Evolutionary conservation across 2,329 filamentous ascomycete species (phyloP).

Genomic region (Beauveria sp.): DNA sequence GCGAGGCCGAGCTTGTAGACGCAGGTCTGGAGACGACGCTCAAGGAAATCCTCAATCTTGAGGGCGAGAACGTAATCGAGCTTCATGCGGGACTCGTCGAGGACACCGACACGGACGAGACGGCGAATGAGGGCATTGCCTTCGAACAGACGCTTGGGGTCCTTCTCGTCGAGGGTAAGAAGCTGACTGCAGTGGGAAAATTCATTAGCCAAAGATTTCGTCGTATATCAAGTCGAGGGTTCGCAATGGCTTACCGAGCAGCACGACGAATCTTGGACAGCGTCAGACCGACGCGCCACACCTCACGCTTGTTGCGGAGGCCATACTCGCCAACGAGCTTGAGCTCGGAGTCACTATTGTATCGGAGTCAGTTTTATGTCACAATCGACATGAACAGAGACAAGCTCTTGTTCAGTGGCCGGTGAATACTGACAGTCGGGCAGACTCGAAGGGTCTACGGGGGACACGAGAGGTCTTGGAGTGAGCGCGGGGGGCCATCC

Average conservation of each 20-base stretch:
- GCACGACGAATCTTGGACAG: conserved; percentile 99
- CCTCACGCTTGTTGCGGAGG: conserved; percentile 99
- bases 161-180: conserved; percentile 99
- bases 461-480: conserved; percentile 99
- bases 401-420: conserved; percentile 99
- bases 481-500: conserved; percentile 57
- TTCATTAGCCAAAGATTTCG: background rate
- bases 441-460: conserved; percentile 96
- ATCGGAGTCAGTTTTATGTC: conserved; percentile 59
- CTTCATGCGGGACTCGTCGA: conserved; percentile 99
- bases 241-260: conserved; percentile 65
- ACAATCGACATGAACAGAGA: conserved; percentile 92
- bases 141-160: conserved; percentile 99
- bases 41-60: conserved; percentile 99
- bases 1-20: conserved; percentile 99
- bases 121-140: conserved; percentile 99
- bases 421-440: conserved; percentile 95
- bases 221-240: too few species aligned
- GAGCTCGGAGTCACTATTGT: conserved; percentile 89
- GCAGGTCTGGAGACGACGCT: conserved; percentile 98
- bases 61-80: conserved; percentile 99
- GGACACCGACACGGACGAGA: conserved; percentile 98
- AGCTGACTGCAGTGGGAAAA: conserved; percentile 65
- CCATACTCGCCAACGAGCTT: conserved; percentile 99
- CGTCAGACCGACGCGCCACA: conserved; percentile 98